phyloP scores from a whole-genome alignment of 2,329 filamentous ascomycete genomes.

The Colletotrichum truncatum region DNA sequence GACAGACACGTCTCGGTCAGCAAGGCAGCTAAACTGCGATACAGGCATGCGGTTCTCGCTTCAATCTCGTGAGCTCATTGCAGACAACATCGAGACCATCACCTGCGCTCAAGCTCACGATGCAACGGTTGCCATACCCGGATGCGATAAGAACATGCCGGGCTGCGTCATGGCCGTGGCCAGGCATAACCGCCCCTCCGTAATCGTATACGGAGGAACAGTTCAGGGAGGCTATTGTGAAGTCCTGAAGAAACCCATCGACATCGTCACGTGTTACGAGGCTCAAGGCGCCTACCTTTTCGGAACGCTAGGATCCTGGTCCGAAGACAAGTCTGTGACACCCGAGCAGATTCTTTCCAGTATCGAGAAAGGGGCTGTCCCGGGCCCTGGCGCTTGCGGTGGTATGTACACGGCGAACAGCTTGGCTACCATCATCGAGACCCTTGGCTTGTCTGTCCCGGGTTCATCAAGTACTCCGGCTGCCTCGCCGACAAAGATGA shows the following conservation, averaged over 20 bases:
- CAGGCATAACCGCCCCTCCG: constrained; percentile 89
- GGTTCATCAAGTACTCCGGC: constrained; percentile 88
- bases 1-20: not conserved
- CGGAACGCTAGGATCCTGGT: constrained; percentile 68
- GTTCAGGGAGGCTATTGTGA: constrained; percentile 86
- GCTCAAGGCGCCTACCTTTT: constrained; percentile 85
- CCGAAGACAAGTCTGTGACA: constrained; percentile 76
- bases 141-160: constrained; percentile 98
- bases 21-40: not conserved
- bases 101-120: constrained; percentile 94
- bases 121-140: constrained; percentile 91
- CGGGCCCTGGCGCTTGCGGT: constrained; percentile 73
- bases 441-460: constrained; percentile 84
- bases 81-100: constrained; percentile 92
- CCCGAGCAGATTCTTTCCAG: constrained; percentile 67
- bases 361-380: constrained; percentile 80
- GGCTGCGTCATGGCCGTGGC: constrained; percentile 91
- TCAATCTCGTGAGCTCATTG: constrained; percentile 90
- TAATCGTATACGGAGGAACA: constrained; percentile 96
- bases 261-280: constrained; percentile 90
- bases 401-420: constrained; percentile 96
- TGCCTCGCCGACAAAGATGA: constrained; percentile 81
- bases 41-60: constrained; percentile 95
- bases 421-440: constrained; percentile 91
- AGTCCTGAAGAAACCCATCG: constrained; percentile 81